Percentiles rank a stretch among this genome's conserved stretches.
These are phyloP conservation scores for Leccinum disarticulatum DNA, from an alignment of 768 basidiomycete species.

Conservation along the genomic window DNA sequence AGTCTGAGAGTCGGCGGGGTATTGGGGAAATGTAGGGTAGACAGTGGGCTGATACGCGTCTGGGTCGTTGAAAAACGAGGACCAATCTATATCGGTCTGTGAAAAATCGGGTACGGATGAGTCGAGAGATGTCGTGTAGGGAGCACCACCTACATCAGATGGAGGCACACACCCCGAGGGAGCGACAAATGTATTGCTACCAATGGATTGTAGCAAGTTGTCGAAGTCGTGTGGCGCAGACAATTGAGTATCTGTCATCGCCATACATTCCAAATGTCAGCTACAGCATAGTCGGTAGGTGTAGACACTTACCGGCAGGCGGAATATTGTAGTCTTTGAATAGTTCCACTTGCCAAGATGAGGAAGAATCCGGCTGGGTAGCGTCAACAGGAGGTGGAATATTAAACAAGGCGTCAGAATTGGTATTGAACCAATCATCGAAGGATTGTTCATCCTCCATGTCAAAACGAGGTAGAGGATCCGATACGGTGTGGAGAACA, in stretches of 20 bases:
- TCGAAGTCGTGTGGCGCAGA: constrained; percentile 3
- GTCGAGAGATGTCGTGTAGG: background rate
- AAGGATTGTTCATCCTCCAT: constrained; percentile 22
- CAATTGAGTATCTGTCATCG: background rate
- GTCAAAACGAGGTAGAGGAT: constrained; percentile 27
- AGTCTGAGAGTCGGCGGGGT: background rate
- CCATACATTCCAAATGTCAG: background rate
- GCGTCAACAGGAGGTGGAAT: constrained; percentile 28
- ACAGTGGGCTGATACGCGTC: background rate
- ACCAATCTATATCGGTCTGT: constrained; percentile 15
- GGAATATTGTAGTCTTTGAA: constrained; percentile 30
- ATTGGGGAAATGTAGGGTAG: constrained; percentile 6
- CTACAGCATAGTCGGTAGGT: background rate
- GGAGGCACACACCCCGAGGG: background rate
- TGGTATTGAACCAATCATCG: constrained; percentile 38
- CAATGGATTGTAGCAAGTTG: constrained; percentile 9
- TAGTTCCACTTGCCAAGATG: constrained; percentile 35
- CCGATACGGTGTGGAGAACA: constrained; percentile 30
- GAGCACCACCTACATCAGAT: background rate
- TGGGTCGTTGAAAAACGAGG: constrained; percentile 9
- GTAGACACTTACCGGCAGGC: constrained; percentile 7
- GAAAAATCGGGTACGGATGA: constrained; percentile 2
- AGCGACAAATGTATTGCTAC: background rate
- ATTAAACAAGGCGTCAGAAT: constrained; percentile 27
- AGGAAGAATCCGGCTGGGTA: constrained; percentile 25